A percentile compares a stretch with the other conserved stretches of the same genome.
Evolutionary conservation across 225 moss, liverwort and hornwort genomes (phyloP).

Genomic region (Marchantia paleacea): DNA sequence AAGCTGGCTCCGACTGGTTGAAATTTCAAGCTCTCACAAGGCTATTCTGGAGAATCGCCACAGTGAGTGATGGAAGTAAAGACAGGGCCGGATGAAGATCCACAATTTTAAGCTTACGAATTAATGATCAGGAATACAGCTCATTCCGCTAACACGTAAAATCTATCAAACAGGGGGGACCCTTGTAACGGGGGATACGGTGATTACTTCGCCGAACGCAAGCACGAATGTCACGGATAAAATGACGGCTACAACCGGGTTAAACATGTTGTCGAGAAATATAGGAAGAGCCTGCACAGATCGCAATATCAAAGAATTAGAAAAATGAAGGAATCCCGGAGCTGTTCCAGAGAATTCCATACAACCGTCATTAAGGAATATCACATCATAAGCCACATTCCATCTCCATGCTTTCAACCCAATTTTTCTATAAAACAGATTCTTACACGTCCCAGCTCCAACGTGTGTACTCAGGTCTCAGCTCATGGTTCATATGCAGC

Average conservation of each 20-base stretch:
- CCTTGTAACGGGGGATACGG: background rate
- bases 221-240: constrained; percentile 89
- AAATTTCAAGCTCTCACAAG: no score
- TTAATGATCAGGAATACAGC: no score
- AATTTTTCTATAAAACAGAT: background rate
- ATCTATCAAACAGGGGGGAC: no score
- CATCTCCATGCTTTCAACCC: background rate
- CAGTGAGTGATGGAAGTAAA: no score
- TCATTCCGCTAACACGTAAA: no score
- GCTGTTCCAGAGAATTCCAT: background rate
- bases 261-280: constrained; percentile 89
- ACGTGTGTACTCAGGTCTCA: background rate
- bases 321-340: background rate
- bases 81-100: no score
- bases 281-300: constrained; percentile 81
- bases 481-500: constrained; percentile 9
- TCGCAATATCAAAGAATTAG: background rate
- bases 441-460: constrained; percentile 1
- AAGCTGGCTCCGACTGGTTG: no score
- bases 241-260: constrained; percentile 79
- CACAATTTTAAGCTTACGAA: no score
- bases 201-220: constrained; percentile 76
- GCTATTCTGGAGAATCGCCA: no score
- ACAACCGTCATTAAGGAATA: background rate
- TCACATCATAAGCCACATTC: background rate